Evolutionary conservation across 352 stramenopile genomes (phyloP).

Genomic region (Phytophthora sansomeana): DNA sequence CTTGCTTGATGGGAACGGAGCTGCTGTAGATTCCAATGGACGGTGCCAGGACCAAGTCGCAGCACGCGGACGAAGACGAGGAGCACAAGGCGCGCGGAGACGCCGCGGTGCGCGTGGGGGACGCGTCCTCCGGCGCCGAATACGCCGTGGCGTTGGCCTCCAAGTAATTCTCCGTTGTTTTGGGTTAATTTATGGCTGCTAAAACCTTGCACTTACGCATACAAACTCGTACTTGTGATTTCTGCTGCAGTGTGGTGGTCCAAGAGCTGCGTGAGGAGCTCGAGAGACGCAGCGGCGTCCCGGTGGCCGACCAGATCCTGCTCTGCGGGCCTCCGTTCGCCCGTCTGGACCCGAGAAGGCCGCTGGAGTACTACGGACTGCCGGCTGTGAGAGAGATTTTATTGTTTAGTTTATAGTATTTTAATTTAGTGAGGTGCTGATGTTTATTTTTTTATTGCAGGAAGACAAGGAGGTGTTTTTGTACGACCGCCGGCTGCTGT

Average conservation of each 20-base stretch:
- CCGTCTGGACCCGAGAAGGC: constrained; percentile 73
- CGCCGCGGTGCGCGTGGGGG: constrained; percentile 54
- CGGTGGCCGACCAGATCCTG: constrained; percentile 79
- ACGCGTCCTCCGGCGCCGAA: constrained; percentile 51
- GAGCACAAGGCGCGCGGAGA: constrained; percentile 28
- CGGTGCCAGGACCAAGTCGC: constrained; percentile 28
- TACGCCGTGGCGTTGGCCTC: constrained; percentile 49
- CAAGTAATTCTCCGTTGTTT: constrained; percentile 52
- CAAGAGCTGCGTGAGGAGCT: constrained; percentile 78
- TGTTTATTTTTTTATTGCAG: constrained; percentile 24
- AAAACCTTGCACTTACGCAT: constrained; percentile 20
- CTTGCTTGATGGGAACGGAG: constrained; percentile 47
- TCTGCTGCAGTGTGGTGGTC: constrained; percentile 55
- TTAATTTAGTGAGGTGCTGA: background rate
- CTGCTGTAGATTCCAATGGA: constrained; percentile 36
- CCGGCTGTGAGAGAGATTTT: constrained; percentile 43
- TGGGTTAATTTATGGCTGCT: constrained; percentile 25
- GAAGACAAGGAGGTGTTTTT: constrained; percentile 80
- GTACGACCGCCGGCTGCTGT: constrained; percentile 85
- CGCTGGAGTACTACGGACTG: constrained; percentile 75
- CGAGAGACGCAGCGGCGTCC: constrained; percentile 62
- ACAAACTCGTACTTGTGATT: constrained; percentile 15
- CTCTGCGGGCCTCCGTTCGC: constrained; percentile 80
- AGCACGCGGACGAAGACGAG: constrained; percentile 33
- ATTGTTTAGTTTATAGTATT: background rate